Evolutionary conservation across 257 asterid genomes (phyloP), one percentile per base, ranked within the genome.

Genomic region (Prunella vulgaris): DNA sequence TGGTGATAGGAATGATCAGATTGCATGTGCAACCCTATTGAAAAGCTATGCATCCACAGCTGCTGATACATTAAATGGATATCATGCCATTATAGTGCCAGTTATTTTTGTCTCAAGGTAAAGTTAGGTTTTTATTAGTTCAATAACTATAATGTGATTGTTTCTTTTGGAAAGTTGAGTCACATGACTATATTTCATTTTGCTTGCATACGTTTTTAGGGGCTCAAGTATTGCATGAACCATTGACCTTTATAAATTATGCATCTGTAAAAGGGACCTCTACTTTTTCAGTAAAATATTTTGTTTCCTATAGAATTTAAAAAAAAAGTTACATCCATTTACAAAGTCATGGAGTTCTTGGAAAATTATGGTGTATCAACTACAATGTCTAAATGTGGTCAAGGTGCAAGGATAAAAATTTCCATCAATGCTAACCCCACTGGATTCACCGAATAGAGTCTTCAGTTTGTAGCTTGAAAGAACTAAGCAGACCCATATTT

Each of bases 21-120:
- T 93, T 76, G 78, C 99, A 57, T 93, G 97, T 75, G 99, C 96
- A 72, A 79, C 83, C 74, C 83, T 93, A 49, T 80, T 93, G 84
- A 93, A 84, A 86, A 83, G 96, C 78, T 93, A 87, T 78, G 92
- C 90, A 70, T 87, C 97, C 78, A 80, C 86, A 38, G 99, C 99
- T 74, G 81, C 88, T 74, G 99, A 93, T 81, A 79, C 74, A 14
- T 74, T 93, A 79, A 86, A 87, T 72, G 94, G 96, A 80, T 90
- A 90, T 80, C 89, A 85, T 71, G 80, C 87, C 64, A 65, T 87
- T 67, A 81, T 86, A 77, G 89, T 89, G 73, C 99, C 99, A 14
- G 95, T 90, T 78, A 80, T 93, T 64, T 93, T 93, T 61, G 79
- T 93, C 77, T 93, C 97, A 74, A 93, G 99, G 99, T 90, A 71